Base-by-base conservation (phyloP, 495 filamentous ascomycete genomes). In the Daldinia vernicosa region DNA sequence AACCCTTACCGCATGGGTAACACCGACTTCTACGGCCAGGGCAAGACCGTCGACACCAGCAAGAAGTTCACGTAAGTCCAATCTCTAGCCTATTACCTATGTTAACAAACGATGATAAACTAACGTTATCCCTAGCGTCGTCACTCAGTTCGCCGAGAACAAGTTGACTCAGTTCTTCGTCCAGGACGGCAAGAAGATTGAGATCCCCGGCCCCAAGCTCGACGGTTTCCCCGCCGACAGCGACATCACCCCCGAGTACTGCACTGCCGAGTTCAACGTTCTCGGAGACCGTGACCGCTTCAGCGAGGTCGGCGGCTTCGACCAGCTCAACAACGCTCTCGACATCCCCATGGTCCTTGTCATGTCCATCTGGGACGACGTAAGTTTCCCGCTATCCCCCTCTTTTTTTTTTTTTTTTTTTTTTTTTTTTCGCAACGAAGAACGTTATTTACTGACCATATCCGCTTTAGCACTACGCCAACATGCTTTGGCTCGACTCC, bases 401-500 rank as follows among this genome's bases (percentile, higher is more conserved):
- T n/a, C n/a, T n/a, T n/a, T n/a, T n/a, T n/a, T n/a, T n/a, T n/a
- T n/a, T n/a, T n/a, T n/a, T n/a, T n/a, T n/a, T n/a, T n/a, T n/a
- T n/a, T n/a, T n/a, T n/a, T n/a, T n/a, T 24, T 53, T 32, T 55
- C 35, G 2, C 11, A n/a, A 3, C 6, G 26, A 35, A 19, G 4
- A 7, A 33, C 26, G 17, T 63, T 35, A 32, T 17, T 63, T 35
- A 32, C 50, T 69, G 28, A 66, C 55, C n/a, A 6, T 33, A 9
- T 22, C 2, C 30, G 9, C 40, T 64, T 6, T 37, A 79, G 76
- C 87, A 94, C 80, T 80, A 84, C 76, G 81, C 85, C 80, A 86
- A 92, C 82, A 95, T 94, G 92, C 85, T 91, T 71, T 95, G 92
- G 92, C 89, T 95, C 74, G 92, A 94, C 84, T 89, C 88, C 76